Base-by-base conservation (phyloP, 495 filamentous ascomycete genomes). In the Chaetomium fimeti region DNA sequence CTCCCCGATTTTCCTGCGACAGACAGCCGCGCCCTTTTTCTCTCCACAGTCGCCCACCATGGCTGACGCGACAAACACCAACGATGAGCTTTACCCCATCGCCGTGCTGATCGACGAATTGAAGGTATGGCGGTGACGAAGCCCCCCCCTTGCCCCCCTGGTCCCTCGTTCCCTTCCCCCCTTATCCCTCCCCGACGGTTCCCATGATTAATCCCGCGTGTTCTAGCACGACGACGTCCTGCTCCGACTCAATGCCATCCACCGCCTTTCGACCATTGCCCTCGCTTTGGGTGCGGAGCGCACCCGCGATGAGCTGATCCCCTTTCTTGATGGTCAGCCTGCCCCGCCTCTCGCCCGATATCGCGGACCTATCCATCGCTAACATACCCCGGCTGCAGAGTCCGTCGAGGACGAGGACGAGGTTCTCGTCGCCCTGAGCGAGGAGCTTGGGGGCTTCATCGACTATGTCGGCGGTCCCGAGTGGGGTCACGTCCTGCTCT, bases 361-460 rank as follows among this genome's bases (percentile, higher is more conserved):
- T 61, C 29, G 45, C 36, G 48, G 16, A 24, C 42, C n/a, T 48
- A 51, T 48, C 65, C 42, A 61, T 60, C 66, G 67, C 68, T 70
- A 66, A 64, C 55, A 27, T 61, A 54, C 55, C 66, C 61, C 64
- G 61, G 49, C 58, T 70, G 24, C 76, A 98, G 94, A 98, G 78
- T 97, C 93, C 47, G 92, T 98, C 62, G 94, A 98, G 80, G 94
- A 98, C 67, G 94, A 98, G 77, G 94, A 98, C 74, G 94, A 98
- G 72, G 95, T 98, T 61, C 85, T 98, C 72, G 97, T 95, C 45
- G 94, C 95, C 51, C 80, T 98, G 58, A 97, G 95, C 74, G 93
- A 97, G 71, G 94, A 98, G 78, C 86, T 98, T 60, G 94, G 94
- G 59, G 87, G 83, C 72, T 98, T 98, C 74, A 92, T 96, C 76